A percentile compares a stretch with the other conserved stretches of the same genome.
These are phyloP conservation scores for Volvox carteri DNA, from an alignment of 163 green algal species.

Conservation along the genomic window DNA sequence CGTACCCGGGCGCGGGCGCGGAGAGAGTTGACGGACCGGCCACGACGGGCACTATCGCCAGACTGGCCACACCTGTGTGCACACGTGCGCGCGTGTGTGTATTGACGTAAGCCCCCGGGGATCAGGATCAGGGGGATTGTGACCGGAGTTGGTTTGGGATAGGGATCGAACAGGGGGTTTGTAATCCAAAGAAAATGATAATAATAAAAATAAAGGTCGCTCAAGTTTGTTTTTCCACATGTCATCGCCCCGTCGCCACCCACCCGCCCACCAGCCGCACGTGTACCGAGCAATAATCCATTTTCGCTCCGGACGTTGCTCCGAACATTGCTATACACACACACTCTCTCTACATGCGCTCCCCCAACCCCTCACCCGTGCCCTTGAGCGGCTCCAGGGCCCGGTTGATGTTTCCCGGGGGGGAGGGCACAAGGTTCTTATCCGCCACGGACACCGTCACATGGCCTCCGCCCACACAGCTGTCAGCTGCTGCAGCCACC, in stretches of 20 bases:
- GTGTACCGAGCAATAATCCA: no score
- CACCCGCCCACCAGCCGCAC: no score
- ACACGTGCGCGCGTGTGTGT: no score
- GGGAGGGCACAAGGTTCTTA: conserved; percentile 72
- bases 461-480: conserved; percentile 46
- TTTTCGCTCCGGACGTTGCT: no score
- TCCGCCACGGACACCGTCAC: conserved; percentile 66
- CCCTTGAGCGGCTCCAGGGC: conserved; percentile 48
- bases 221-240: no score
- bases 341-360: no score
- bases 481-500: conserved; percentile 60
- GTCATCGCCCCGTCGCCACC: no score
- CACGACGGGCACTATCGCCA: conserved; percentile 55
- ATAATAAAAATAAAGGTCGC: no score
- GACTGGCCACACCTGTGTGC: conserved; percentile 28
- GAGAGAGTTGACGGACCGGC: neutral
- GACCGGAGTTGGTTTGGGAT: neutral
- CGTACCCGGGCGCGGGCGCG: neutral
- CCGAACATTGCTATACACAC: no score
- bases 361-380: conserved; percentile 50
- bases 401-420: conserved; percentile 53
- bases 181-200: no score
- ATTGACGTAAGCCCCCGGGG: no score
- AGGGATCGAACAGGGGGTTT: neutral
- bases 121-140: neutral